phyloP scores from a whole-genome alignment of 257 asterid species.

The Lycium ferocissimum region DNA sequence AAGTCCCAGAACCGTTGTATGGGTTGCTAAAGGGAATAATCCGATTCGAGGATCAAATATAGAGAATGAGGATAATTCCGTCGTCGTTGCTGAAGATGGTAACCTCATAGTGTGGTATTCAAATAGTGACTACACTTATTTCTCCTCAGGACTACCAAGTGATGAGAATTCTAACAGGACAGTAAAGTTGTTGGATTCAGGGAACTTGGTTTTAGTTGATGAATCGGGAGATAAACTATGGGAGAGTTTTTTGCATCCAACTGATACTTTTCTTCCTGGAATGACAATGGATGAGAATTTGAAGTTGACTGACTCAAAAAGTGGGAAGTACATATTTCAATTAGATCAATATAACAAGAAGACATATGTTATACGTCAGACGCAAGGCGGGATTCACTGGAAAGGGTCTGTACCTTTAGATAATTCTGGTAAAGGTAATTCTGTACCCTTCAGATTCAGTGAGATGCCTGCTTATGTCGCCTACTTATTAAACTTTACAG shows the following conservation, averaged over 20 bases:
- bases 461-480: background rate
- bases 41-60: conserved; percentile 27
- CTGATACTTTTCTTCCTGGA: conserved; percentile 55
- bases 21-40: conserved; percentile 46
- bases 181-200: conserved; percentile 49
- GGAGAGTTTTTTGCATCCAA: conserved; percentile 53
- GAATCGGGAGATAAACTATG: conserved; percentile 35
- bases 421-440: no score
- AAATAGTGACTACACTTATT: rapidly evolving
- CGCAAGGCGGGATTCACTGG: background rate
- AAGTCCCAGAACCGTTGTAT: conserved; percentile 40
- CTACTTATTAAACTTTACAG: conserved; percentile 20
- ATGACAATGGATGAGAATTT: conserved; percentile 40
- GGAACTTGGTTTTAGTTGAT: conserved; percentile 45
- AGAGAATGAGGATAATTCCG: background rate
- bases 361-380: conserved; percentile 3
- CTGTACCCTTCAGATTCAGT: no score
- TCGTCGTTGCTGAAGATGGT: conserved; percentile 42
- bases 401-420: background rate
- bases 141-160: background rate
- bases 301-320: conserved; percentile 32
- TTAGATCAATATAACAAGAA: background rate
- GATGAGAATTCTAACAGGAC: background rate
- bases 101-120: conserved; percentile 35
- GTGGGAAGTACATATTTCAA: conserved; percentile 35